Conservation (phyloP, 495 filamentous ascomycete species). For the Barbatosphaeria neglecta region DNA sequence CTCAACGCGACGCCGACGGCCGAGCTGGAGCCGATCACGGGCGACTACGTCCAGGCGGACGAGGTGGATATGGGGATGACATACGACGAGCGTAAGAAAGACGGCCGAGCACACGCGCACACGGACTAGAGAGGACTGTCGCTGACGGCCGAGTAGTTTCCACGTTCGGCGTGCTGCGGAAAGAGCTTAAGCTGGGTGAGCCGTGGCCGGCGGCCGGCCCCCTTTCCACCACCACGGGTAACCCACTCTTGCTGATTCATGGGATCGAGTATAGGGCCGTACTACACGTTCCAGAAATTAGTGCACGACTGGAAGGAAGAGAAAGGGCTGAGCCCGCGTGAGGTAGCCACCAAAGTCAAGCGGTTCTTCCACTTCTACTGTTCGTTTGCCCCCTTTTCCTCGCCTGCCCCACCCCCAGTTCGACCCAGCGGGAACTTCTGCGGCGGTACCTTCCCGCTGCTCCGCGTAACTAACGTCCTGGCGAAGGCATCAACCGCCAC, state of each 20-base stretch:
- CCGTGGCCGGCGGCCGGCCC: too few species aligned
- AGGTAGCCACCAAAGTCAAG: conserved; percentile 50
- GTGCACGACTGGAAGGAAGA: conserved; percentile 57
- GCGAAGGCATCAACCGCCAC: conserved; percentile 36
- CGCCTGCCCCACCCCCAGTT: too few species aligned
- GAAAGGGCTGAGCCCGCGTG: conserved; percentile 12
- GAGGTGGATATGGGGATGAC: conserved; percentile 65
- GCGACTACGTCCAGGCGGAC: conserved; percentile 53
- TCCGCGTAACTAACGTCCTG: too few species aligned
- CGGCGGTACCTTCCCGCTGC: too few species aligned
- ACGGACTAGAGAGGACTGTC: neutral
- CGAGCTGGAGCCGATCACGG: conserved; percentile 71
- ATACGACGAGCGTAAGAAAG: conserved; percentile 31
- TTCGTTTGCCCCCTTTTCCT: conserved; percentile 13
- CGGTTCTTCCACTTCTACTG: conserved; percentile 57
- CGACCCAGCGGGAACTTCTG: too few species aligned
- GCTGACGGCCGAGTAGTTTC: conserved; percentile 3
- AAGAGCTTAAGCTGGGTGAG: conserved; percentile 55
- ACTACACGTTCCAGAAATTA: conserved; percentile 55
- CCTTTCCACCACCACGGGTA: too few species aligned
- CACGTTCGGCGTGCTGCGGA: conserved; percentile 41
- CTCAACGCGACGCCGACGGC: conserved; percentile 67
- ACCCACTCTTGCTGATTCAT: too few species aligned
- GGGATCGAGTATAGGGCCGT: too few species aligned
- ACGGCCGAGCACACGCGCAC: conserved; percentile 28